Base-by-base conservation (phyloP, 495 filamentous ascomycete genomes). In the Penicillium mononematosum region DNA sequence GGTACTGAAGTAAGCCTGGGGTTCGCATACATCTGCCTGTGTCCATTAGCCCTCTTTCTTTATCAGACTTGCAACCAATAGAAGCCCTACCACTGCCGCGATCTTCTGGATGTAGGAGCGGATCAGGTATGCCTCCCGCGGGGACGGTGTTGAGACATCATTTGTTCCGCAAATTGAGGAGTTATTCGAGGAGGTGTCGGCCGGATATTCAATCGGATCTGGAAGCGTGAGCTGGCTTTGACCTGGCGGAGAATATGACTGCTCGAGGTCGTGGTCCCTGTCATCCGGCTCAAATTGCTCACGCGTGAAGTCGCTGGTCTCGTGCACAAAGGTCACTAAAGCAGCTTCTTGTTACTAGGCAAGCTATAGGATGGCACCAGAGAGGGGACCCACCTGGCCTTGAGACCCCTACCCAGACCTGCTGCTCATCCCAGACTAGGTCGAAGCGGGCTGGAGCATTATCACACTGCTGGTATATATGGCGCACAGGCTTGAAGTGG, bases 21-120 rank as follows among this genome's bases (percentile, higher is more conserved):
- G 50, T 45, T 75, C 72, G 58, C 72, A 75, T 17, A 75, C 64
- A 60, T 75, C 72, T 25, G 62, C 61, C 72, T 75, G 19, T 16
- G 4, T 6, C 32, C 32, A 34, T 34, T 34, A 34, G 32, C 32
- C 2, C 12, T 34, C 32, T 34, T 34, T 34, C 12, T 34, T 34
- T 34, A 34, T 34, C 32, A 34, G 32, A 34, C 32, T 34, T 34
- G 7, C 5, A 34, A 42, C 17, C 5, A 14, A 19, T 42, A 17
- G 39, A 42, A 42, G 17, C 14, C n/a, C 3, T 19, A 42, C 39
- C 12, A 42, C 39, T 5, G 39, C 39, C 17, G 39, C 39, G 7
- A 42, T 42, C 39, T 61, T 68, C 1, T 70, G 69, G 20, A 72
- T 72, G 17, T 42, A 42, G 39, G 39, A 42, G 17, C 39, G 39